These are phyloP conservation scores for Diaporthe helianthi DNA, from an alignment of 2,329 filamentous ascomycete genomes.

Conservation along the genomic window DNA sequence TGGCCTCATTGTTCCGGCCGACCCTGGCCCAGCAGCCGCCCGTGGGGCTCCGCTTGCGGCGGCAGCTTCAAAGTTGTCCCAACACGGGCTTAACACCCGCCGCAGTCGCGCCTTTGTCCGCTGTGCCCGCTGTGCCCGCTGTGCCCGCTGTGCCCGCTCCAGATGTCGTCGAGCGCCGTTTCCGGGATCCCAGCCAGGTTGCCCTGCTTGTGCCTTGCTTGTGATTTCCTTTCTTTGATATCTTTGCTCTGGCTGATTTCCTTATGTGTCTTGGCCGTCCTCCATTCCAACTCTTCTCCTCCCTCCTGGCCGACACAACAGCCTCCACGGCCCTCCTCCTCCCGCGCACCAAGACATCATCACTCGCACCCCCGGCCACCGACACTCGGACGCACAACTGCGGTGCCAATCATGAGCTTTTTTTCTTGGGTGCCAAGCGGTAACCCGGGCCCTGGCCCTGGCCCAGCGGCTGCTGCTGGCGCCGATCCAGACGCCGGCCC, in stretches of 20 bases:
- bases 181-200: background rate
- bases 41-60: background rate
- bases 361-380: background rate
- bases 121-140: background rate
- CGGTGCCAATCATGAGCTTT: conserved; percentile 12
- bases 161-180: conserved; percentile 13
- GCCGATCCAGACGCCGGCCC: background rate
- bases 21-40: background rate
- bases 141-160: background rate
- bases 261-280: conserved; percentile 2
- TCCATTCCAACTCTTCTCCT: background rate
- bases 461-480: background rate
- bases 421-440: background rate
- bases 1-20: background rate
- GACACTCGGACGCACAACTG: background rate
- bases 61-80: too few species aligned
- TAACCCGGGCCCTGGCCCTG: background rate
- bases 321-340: background rate
- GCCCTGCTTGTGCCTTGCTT: conserved; percentile 1
- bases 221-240: conserved; percentile 1
- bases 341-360: background rate
- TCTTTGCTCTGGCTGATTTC: background rate
- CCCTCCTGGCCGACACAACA: conserved; percentile 7
- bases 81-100: too few species aligned
- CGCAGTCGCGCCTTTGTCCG: conserved; percentile 2